Evolutionary conservation across 257 asterid genomes (phyloP).

Genomic region (Ajuga chamaepitys): DNA sequence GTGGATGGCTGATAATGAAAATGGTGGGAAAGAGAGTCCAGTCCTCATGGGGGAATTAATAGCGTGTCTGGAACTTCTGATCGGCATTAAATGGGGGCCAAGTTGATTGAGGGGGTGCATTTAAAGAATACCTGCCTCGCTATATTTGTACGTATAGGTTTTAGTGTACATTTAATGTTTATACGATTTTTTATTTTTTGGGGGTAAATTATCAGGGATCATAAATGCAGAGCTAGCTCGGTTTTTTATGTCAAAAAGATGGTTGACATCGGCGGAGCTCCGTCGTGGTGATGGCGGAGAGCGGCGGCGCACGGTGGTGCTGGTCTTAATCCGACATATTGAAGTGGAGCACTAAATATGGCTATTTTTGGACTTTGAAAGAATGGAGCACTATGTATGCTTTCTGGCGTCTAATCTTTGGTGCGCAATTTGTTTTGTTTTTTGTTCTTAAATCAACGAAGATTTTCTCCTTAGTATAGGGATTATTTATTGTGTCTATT

Average conservation of each 20-base stretch:
- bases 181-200: slow-evolving; percentile 14
- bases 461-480: too few species aligned
- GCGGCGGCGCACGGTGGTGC: slow-evolving; percentile 1
- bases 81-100: slow-evolving; percentile 38
- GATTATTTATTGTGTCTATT: too few species aligned
- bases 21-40: slow-evolving; percentile 19
- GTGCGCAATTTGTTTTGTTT: not conserved
- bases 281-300: not conserved
- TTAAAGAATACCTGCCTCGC: slow-evolving; percentile 19
- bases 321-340: slow-evolving; percentile 21
- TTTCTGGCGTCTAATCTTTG: slow-evolving; percentile 10
- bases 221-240: slow-evolving; percentile 20
- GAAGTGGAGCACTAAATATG: slow-evolving; percentile 38
- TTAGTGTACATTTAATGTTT: slow-evolving; percentile 21
- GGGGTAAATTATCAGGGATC: slow-evolving; percentile 7
- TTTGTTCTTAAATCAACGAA: too few species aligned
- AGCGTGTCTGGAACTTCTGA: slow-evolving; percentile 31
- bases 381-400: slow-evolving; percentile 20
- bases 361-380: slow-evolving; percentile 21
- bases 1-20: slow-evolving; percentile 32
- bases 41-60: slow-evolving; percentile 32
- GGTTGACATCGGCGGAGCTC: not conserved
- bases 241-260: not conserved
- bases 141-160: slow-evolving; percentile 22
- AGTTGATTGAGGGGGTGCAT: slow-evolving; percentile 21